phyloP scores from a whole-genome alignment of 306 rosid species.

The Trichosanthes cucumerina region DNA sequence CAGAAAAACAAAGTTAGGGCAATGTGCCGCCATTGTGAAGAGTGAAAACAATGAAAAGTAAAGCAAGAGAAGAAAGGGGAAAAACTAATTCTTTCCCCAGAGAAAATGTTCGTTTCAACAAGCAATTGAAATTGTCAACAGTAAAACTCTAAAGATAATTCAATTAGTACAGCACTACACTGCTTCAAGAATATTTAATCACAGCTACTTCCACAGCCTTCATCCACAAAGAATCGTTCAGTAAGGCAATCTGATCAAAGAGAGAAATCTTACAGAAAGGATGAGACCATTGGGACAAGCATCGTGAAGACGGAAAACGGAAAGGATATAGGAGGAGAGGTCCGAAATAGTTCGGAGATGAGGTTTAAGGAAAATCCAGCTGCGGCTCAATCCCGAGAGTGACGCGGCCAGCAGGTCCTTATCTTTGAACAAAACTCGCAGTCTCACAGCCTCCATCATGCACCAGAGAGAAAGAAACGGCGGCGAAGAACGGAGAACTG shows the following conservation, averaged over 20 bases:
- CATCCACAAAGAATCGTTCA: background rate
- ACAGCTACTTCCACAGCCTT: background rate
- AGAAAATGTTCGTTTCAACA: background rate
- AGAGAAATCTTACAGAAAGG: slow-evolving; percentile 38
- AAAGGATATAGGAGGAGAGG: slow-evolving; percentile 38
- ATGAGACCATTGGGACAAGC: slow-evolving; percentile 62
- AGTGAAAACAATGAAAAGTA: background rate
- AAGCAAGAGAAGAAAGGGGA: background rate
- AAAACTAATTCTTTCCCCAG: background rate
- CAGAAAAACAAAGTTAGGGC: background rate
- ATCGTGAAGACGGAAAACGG: slow-evolving; percentile 41
- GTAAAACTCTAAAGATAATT: background rate
- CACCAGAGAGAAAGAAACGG: background rate
- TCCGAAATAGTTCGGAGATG: slow-evolving; percentile 58
- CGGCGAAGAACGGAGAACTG: background rate
- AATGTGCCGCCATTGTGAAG: background rate
- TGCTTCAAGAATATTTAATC: background rate
- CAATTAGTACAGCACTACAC: background rate
- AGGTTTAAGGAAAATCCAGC: slow-evolving; percentile 78
- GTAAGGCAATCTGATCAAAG: background rate
- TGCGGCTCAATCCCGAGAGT: slow-evolving; percentile 52
- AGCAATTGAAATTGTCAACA: background rate
- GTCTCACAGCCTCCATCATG: slow-evolving; percentile 40
- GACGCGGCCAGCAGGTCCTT: slow-evolving; percentile 34
- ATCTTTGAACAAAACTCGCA: slow-evolving; percentile 59